phyloP scores from a whole-genome alignment of 345 rosid genomes.

The Eucalyptus sideroxylon region DNA sequence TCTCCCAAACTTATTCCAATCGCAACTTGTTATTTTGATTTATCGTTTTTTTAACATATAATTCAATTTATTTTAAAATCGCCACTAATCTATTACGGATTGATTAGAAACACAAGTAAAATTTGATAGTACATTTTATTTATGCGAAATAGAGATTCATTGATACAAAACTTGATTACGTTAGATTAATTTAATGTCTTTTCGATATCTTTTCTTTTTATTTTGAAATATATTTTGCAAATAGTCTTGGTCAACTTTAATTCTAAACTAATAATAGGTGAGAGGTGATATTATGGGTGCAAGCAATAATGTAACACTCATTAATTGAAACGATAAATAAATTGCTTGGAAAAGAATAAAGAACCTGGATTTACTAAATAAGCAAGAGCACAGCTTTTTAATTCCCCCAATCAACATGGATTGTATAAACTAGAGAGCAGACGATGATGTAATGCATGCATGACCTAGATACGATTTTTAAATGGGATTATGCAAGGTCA shows the following conservation, averaged over 20 bases:
- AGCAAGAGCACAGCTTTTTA: neutral
- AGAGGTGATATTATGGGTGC: neutral
- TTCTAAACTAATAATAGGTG: neutral
- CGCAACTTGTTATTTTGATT: neutral
- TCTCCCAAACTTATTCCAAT: neutral
- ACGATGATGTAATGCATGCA: neutral
- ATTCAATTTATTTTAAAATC: neutral
- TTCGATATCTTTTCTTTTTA: neutral
- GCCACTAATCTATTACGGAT: accelerated
- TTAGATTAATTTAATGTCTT: accelerated
- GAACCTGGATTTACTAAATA: neutral
- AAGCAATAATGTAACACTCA: neutral
- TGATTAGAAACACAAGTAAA: neutral
- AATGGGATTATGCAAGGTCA: neutral
- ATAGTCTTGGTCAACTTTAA: neutral
- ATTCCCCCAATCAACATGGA: neutral
- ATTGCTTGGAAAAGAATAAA: neutral
- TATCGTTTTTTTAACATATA: neutral
- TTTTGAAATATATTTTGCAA: neutral
- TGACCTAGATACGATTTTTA: neutral
- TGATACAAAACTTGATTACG: neutral
- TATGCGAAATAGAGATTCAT: accelerated
- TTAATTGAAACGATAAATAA: neutral
- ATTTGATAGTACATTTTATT: neutral
- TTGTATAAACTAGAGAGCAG: neutral